A percentile compares a stretch with the other conserved stretches of the same genome.
Evolutionary conservation across 1,284 basidiomycete genomes (phyloP).

Genomic region (Naganishia albida): DNA sequence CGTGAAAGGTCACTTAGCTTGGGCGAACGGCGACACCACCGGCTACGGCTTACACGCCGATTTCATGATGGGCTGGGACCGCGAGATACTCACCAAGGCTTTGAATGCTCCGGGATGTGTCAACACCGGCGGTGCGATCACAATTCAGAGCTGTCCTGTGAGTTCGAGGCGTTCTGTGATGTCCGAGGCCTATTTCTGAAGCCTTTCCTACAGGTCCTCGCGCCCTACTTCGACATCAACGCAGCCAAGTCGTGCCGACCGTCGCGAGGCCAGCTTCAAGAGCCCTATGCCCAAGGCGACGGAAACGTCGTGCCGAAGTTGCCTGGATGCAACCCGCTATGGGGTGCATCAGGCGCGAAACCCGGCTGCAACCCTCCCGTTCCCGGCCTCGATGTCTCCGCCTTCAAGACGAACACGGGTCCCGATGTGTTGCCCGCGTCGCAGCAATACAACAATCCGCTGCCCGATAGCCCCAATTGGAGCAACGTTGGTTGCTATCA

Average conservation of each 20-base stretch:
- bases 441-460: constrained; percentile 14
- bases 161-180: too few relatives aligned
- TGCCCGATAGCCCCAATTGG: constrained; percentile 39
- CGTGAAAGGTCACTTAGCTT: constrained; percentile 43
- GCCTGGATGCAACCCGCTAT: constrained; percentile 47
- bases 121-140: constrained; percentile 9
- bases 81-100: constrained; percentile 39
- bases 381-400: constrained; percentile 36
- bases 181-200: too few relatives aligned
- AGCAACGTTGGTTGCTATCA: constrained; percentile 38
- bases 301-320: constrained; percentile 38
- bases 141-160: constrained; percentile 38
- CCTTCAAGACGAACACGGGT: constrained; percentile 38
- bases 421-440: constrained; percentile 33
- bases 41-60: constrained; percentile 46
- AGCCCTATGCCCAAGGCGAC: constrained; percentile 33
- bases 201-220: constrained; percentile 29
- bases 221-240: constrained; percentile 33
- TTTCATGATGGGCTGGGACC: constrained; percentile 44
- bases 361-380: constrained; percentile 32
- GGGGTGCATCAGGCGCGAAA: constrained; percentile 35
- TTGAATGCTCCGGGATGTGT: constrained; percentile 40
- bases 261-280: constrained; percentile 38
- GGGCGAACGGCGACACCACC: constrained; percentile 50
- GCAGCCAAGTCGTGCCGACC: constrained; percentile 38